These are phyloP conservation scores for Populus deltoides DNA, from an alignment of 345 rosid species.

Conservation along the genomic window DNA sequence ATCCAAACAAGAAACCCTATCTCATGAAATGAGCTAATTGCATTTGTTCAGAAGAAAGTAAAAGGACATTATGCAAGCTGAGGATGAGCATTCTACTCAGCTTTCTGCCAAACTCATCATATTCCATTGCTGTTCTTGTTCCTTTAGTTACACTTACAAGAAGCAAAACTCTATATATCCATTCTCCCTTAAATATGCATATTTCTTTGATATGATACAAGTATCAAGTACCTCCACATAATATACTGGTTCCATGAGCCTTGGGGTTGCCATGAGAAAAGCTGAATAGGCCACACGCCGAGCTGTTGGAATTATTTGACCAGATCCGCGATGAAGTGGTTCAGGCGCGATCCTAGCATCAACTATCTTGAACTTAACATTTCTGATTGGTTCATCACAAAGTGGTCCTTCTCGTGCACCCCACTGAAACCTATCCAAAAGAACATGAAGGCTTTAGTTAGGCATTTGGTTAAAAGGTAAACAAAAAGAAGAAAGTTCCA, in stretches of 20 bases:
- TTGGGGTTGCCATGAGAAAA: conserved; percentile 94
- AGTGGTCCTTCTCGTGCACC: conserved; percentile 99
- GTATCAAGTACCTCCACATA: conserved; percentile 73
- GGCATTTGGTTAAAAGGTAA: not conserved
- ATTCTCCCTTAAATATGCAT: not conserved
- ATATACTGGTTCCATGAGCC: conserved; percentile 99
- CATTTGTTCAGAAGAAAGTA: not conserved
- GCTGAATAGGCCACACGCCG: conserved; percentile 92
- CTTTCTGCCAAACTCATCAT: not conserved
- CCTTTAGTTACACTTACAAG: not conserved
- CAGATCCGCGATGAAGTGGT: conserved; percentile 90
- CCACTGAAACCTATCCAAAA: conserved; percentile 81
- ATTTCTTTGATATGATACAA: not conserved
- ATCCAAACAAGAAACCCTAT: not conserved
- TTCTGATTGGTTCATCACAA: conserved; percentile 96
- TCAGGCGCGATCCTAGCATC: conserved; percentile 94
- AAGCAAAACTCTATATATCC: not conserved
- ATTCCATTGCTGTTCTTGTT: not conserved
- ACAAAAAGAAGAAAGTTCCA: not conserved
- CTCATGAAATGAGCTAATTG: not conserved
- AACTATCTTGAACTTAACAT: conserved; percentile 92
- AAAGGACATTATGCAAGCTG: not conserved
- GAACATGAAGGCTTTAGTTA: conserved; percentile 7
- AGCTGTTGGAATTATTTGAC: conserved; percentile 97
- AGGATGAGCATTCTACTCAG: not conserved